Conservation (phyloP, 768 basidiomycete genomes). For the Cubamyces sp. region DNA sequence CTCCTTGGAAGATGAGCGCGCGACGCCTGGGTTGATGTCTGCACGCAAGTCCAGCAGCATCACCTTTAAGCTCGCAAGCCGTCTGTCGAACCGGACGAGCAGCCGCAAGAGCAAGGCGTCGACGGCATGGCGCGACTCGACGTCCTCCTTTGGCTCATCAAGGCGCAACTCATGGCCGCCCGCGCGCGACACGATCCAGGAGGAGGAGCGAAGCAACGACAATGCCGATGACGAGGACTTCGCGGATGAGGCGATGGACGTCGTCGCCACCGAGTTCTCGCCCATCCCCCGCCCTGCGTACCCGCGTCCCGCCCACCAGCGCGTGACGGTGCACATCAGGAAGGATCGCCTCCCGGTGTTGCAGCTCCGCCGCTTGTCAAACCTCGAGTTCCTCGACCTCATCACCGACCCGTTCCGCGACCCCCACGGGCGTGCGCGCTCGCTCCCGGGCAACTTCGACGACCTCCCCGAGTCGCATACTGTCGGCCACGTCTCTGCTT, state of each 20-base stretch:
- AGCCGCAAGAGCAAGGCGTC: slow-evolving; percentile 14
- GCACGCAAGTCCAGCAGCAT: slow-evolving; percentile 22
- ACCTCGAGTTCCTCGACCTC: slow-evolving; percentile 30
- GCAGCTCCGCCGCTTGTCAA: slow-evolving; percentile 28
- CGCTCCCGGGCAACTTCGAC: slow-evolving; percentile 16
- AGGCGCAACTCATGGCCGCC: slow-evolving; percentile 18
- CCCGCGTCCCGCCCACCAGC: slow-evolving; percentile 7
- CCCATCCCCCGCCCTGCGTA: neutral
- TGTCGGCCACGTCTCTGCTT: slow-evolving; percentile 10
- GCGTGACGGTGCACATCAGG: slow-evolving; percentile 28
- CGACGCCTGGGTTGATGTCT: slow-evolving; percentile 1
- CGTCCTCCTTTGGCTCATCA: slow-evolving; percentile 18
- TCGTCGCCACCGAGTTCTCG: slow-evolving; percentile 7
- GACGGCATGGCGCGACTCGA: slow-evolving; percentile 17
- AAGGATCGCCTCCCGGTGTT: slow-evolving; percentile 24
- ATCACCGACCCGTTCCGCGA: slow-evolving; percentile 24
- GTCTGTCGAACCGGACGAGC: slow-evolving; percentile 3
- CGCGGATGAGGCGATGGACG: slow-evolving; percentile 6
- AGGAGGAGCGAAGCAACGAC: neutral
- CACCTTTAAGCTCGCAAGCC: slow-evolving; percentile 11
- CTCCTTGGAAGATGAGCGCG: slow-evolving; percentile 5
- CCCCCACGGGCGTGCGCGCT: slow-evolving; percentile 16
- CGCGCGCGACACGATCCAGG: neutral
- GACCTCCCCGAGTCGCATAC: neutral
- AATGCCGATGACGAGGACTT: neutral